A percentile compares a stretch with the other conserved stretches of the same genome.
Evolutionary conservation across 2,329 filamentous ascomycete genomes (phyloP).

Genomic region (Stachybotrys chartarum): DNA sequence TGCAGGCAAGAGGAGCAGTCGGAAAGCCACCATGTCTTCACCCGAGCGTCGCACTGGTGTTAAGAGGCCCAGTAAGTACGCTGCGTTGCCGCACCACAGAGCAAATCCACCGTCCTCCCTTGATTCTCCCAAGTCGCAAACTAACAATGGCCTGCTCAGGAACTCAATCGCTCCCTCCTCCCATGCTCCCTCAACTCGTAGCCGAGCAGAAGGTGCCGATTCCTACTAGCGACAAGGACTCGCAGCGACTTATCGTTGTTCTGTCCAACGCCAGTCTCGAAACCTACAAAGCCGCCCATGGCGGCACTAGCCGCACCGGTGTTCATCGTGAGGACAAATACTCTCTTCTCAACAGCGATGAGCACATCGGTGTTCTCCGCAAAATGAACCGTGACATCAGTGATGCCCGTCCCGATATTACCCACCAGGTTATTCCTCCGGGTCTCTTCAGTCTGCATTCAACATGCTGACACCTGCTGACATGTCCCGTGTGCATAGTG

Average conservation of each 20-base stretch:
- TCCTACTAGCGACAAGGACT: constrained; percentile 78
- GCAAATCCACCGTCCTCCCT: background rate
- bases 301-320: constrained; percentile 56
- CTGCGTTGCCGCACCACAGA: background rate
- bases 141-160: constrained; percentile 38
- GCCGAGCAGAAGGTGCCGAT: constrained; percentile 90
- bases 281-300: constrained; percentile 87
- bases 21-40: constrained; percentile 25
- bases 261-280: constrained; percentile 96
- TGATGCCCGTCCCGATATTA: constrained; percentile 95
- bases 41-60: constrained; percentile 32
- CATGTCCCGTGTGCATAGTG: constrained; percentile 53
- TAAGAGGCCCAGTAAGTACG: constrained; percentile 34
- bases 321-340: constrained; percentile 85
- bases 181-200: constrained; percentile 81
- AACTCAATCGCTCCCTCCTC: constrained; percentile 92
- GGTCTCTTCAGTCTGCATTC: constrained; percentile 27
- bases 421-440: constrained; percentile 71
- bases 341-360: constrained; percentile 94
- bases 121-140: background rate
- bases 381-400: constrained; percentile 99
- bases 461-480: constrained; percentile 41
- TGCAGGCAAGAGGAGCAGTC: too few species aligned
- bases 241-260: constrained; percentile 87
- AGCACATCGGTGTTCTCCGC: constrained; percentile 98